Evolutionary conservation across 352 stramenopile genomes (phyloP).

Genomic region (Phytophthora litchii): DNA sequence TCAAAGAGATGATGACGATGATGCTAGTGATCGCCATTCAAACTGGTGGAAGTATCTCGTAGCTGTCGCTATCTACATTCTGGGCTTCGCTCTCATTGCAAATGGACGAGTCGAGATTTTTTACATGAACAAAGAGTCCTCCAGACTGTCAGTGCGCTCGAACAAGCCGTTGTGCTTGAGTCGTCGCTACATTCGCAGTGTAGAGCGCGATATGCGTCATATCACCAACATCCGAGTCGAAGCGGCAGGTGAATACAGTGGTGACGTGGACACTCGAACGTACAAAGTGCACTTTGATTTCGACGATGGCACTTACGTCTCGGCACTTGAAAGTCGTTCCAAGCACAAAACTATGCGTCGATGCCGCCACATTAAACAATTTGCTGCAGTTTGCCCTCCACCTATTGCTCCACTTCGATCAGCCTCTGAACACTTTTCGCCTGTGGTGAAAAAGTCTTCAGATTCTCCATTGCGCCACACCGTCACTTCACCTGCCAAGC

Average conservation of each 20-base stretch:
- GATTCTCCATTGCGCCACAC: conserved; percentile 31
- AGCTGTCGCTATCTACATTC: conserved; percentile 51
- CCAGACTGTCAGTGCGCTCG: conserved; percentile 45
- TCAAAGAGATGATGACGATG: conserved; percentile 22
- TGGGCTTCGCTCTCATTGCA: conserved; percentile 45
- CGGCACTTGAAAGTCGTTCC: conserved; percentile 59
- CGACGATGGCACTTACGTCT: conserved; percentile 56
- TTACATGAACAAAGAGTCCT: conserved; percentile 56
- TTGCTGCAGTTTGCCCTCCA: conserved; percentile 29
- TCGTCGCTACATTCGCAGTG: conserved; percentile 37
- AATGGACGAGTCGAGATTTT: conserved; percentile 71
- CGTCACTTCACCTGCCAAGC: conserved; percentile 25
- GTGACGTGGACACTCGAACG: conserved; percentile 66
- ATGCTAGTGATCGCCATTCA: conserved; percentile 8
- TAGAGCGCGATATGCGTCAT: conserved; percentile 57
- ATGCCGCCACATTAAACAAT: conserved; percentile 65
- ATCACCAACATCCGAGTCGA: conserved; percentile 74
- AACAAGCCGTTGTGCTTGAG: conserved; percentile 57
- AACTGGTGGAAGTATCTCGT: conserved; percentile 81
- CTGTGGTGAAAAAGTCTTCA: conserved; percentile 8
- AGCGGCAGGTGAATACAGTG: conserved; percentile 63
- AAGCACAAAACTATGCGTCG: conserved; percentile 62
- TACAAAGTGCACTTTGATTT: conserved; percentile 84
- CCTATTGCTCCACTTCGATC: conserved; percentile 23
- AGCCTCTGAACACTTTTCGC: conserved; percentile 18